Evolutionary conservation across 164 flowering plant species (phyloP), one percentile per base, ranked within the genome.

Genomic region (Platanus orientalis): DNA sequence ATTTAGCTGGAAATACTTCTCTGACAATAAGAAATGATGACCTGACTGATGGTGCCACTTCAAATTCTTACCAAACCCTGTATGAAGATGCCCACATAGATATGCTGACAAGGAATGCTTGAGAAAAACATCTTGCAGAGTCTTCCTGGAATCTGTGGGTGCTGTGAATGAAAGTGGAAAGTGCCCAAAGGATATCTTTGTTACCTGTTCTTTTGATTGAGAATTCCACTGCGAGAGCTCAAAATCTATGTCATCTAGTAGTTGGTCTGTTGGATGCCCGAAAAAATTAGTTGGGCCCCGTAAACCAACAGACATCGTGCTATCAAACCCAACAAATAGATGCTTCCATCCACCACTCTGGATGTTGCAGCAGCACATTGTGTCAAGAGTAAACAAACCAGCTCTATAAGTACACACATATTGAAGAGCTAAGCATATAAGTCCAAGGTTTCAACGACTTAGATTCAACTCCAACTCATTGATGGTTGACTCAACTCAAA

Each of bases 51-150:
- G 92, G 63, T 80, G 85, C 68, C 96, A 78, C 73, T 91, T 91
- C 73, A 89, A 73, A 71, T 89, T 93, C 80, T 83, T 83, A 16
- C 99, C 97, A 62, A 91, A 88, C 50, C 59, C 77, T 28, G 86
- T 54, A 64, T 94, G 99, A 58, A 94, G 88, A 81, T 94, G 99
- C 65, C 99, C 99, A 63, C 96, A 94, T n/a, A 94, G 50, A 73
- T 91, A 94, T 58, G 92, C 84, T 48, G 95, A 83, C 54, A 91
- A 5, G 13, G 95, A 89, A 71, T 91, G 90, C 44, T 84, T 83
- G 58, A 91, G 81, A 67, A 94, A 91, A 36, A 84, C 60, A 69
- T 89, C 88, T 72, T 77, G 77, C 36, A 94, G 69, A 58, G 73
- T 88, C 74, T 73, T 94, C 36, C 87, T 84, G 48, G 92, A 83